These are phyloP conservation scores for Gremmenia infestans DNA, from an alignment of 2,329 filamentous ascomycete genomes.

Conservation along the genomic window DNA sequence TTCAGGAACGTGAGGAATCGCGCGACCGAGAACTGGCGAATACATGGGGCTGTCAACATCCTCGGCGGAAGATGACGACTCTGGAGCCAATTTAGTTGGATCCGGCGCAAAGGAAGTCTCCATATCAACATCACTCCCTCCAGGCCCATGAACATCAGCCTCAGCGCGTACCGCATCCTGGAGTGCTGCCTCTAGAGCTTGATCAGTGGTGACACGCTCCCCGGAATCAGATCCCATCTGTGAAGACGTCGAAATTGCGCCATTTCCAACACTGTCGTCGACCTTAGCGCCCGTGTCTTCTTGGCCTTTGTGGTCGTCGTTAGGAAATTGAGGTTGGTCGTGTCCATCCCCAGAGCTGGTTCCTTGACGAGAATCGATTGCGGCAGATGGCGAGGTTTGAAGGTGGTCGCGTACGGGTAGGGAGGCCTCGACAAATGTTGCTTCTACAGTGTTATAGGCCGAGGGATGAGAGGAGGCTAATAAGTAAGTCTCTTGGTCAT, in stretches of 20 bases:
- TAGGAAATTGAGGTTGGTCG: not conserved
- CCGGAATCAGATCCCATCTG: not conserved
- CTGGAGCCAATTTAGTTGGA: constrained; percentile 9
- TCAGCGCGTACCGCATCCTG: constrained; percentile 27
- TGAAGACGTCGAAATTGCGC: not conserved
- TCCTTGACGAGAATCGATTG: not conserved
- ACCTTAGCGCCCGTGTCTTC: not conserved
- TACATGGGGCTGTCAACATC: constrained; percentile 22
- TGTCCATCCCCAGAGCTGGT: not conserved
- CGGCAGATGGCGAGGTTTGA: not conserved
- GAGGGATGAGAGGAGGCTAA: constrained; percentile 10
- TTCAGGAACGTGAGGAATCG: constrained; percentile 1
- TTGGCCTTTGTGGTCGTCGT: not conserved
- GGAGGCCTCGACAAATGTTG: not conserved
- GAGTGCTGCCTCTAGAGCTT: constrained; percentile 24
- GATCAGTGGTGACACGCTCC: constrained; percentile 10
- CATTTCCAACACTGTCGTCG: not conserved
- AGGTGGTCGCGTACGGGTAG: not conserved
- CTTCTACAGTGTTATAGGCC: not conserved
- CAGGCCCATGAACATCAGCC: constrained; percentile 19
- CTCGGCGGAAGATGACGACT: constrained; percentile 6
- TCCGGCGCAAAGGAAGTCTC: constrained; percentile 22
- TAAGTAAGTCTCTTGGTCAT: constrained; percentile 17
- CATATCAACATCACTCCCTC: constrained; percentile 19
- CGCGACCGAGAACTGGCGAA: constrained; percentile 20